phyloP scores from a whole-genome alignment of 208 protist species.

The Zelonia costaricensis region DNA sequence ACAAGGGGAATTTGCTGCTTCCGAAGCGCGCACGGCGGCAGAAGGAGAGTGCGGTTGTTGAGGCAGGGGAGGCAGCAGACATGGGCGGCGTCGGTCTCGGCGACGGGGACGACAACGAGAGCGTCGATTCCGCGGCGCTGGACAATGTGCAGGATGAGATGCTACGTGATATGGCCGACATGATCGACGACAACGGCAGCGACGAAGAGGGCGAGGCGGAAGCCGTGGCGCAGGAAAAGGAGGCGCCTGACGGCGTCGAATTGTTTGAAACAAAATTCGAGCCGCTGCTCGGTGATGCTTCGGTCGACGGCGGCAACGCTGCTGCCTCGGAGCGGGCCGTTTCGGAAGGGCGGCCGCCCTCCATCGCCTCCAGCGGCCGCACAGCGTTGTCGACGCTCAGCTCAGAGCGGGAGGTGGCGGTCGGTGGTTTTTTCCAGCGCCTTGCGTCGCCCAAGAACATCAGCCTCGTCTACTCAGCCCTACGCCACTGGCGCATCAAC shows the following conservation, averaged over 20 bases:
- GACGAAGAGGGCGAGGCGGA: conserved; percentile 7
- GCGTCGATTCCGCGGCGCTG: conserved; percentile 30
- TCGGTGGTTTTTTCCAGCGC: conserved; percentile 71
- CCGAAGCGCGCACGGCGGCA: conserved; percentile 47
- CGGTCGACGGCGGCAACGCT: conserved; percentile 8
- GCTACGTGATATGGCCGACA: conserved; percentile 23
- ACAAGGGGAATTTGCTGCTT: conserved; percentile 69
- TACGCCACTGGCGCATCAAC: conserved; percentile 81
- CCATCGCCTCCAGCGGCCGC: conserved; percentile 33
- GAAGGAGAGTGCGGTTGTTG: conserved; percentile 9
- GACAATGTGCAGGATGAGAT: conserved; percentile 42
- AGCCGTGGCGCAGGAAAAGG: not conserved
- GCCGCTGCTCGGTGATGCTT: not conserved
- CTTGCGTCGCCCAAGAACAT: conserved; percentile 70
- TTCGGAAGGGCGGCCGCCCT: conserved; percentile 31
- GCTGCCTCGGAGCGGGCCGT: conserved; percentile 6
- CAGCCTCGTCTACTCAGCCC: conserved; percentile 57
- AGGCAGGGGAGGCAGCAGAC: conserved; percentile 14
- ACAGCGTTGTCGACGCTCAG: conserved; percentile 52
- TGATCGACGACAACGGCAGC: conserved; percentile 41
- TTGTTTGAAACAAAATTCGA: conserved; percentile 8
- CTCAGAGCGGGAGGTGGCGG: conserved; percentile 74
- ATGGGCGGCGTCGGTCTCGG: conserved; percentile 17
- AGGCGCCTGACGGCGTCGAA: not conserved
- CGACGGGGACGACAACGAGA: conserved; percentile 33